Percentiles rank a stretch among this genome's conserved stretches.
Evolutionary conservation across 768 basidiomycete species (phyloP).

Genomic region (Suillus fuscotomentosus): DNA sequence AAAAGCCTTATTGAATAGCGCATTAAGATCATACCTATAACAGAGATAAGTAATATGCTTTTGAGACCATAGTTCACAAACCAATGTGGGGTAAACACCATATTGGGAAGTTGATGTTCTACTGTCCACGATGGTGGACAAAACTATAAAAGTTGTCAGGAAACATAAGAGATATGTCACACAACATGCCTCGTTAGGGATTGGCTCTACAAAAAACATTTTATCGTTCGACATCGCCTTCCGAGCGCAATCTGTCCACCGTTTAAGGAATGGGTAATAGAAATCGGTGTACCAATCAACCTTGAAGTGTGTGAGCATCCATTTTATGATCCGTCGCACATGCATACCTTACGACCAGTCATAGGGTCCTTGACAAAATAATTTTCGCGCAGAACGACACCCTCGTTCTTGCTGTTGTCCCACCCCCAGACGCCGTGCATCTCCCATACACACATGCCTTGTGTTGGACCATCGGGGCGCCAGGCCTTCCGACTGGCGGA

Average conservation of each 20-base stretch:
- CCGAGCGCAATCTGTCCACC: constrained; percentile 65
- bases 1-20: constrained; percentile 81
- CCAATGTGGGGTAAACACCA: constrained; percentile 79
- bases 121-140: constrained; percentile 77
- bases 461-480: constrained; percentile 71
- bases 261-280: constrained; percentile 73
- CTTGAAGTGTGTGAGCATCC: constrained; percentile 32
- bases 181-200: constrained; percentile 83
- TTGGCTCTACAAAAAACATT: constrained; percentile 75
- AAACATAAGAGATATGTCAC: not conserved
- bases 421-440: constrained; percentile 94
- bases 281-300: constrained; percentile 87
- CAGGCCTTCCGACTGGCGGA: constrained; percentile 59
- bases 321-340: not conserved
- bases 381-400: constrained; percentile 76
- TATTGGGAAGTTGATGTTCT: constrained; percentile 56
- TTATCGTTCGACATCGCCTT: constrained; percentile 48
- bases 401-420: constrained; percentile 62
- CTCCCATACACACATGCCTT: constrained; percentile 80
- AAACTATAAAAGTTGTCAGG: constrained; percentile 47
- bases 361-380: constrained; percentile 78
- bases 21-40: constrained; percentile 87
- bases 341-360: constrained; percentile 56
- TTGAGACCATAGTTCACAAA: constrained; percentile 26
- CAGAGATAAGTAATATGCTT: not conserved